Conservation (phyloP, 2,329 filamentous ascomycete species). For the Sarocladium kiliense region DNA sequence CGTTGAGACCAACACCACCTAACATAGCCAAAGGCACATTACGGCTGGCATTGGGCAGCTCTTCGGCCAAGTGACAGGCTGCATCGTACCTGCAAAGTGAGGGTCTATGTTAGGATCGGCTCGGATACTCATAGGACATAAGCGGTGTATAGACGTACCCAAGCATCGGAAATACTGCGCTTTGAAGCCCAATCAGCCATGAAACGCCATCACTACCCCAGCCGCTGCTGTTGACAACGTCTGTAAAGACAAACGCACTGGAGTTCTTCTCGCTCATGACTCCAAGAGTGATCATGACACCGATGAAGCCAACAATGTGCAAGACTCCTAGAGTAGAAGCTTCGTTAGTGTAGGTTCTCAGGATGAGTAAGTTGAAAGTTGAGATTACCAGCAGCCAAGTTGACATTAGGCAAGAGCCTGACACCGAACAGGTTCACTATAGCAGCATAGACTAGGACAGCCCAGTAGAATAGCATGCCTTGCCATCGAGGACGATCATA, state of each 20-base stretch:
- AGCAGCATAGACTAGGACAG: conserved; percentile 30
- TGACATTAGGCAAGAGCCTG: conserved; percentile 29
- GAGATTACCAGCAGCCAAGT: conserved; percentile 18
- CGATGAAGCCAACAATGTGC: conserved; percentile 22
- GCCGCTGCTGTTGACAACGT: conserved; percentile 25
- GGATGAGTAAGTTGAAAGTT: not conserved
- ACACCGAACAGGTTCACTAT: conserved; percentile 37
- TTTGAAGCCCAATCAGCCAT: conserved; percentile 27
- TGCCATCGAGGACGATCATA: conserved; percentile 38
- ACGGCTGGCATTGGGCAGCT: conserved; percentile 26
- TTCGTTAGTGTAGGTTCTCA: not conserved
- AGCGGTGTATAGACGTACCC: conserved; percentile 25
- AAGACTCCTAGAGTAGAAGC: conserved; percentile 16
- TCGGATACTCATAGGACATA: not conserved
- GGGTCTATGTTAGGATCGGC: no score
- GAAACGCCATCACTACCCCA: conserved; percentile 25
- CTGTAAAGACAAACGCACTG: conserved; percentile 24
- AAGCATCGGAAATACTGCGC: conserved; percentile 26
- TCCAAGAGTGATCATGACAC: conserved; percentile 21
- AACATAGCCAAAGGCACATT: conserved; percentile 34
- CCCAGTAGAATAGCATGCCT: conserved; percentile 43
- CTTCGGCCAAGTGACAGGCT: conserved; percentile 27
- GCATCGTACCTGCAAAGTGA: conserved; percentile 32
- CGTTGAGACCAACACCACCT: conserved; percentile 33
- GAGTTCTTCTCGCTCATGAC: conserved; percentile 26